Base-by-base conservation (phyloP, 2,329 filamentous ascomycete species). In the Aureobasidium pullulans region DNA sequence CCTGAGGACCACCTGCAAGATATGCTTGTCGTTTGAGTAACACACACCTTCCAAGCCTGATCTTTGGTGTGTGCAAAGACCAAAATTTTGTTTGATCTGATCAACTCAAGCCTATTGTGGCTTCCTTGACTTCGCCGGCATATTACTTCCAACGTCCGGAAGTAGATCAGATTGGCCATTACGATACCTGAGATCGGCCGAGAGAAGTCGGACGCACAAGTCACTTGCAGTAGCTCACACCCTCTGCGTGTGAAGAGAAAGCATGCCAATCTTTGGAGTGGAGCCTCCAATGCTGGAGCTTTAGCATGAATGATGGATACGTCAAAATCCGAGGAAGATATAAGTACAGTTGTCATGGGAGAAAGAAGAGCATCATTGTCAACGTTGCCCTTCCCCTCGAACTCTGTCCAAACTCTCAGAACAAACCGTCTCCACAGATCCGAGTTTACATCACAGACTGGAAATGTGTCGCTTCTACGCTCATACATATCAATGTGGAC, bases 401-500 rank as follows among this genome's bases (percentile, higher is more conserved):
- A 9, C 28, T 8, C 34, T n/a, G 46, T 48, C 9, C 13, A 9
- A 5, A n/a, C 11, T 6, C 3, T 19, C 19, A 7, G n/a, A 11
- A 3, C 8, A 23, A 23, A 2, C 23, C 3, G 23, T 23, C 7
- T 34, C 4, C n/a, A 29, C 11, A 3, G 4, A 2, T 13, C 34
- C 3, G 4, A 47, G n/a, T 11, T 31, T 10, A 19, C 15, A 28
- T 4, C 32, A 49, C 10, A 36, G 2, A 32, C 31, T 23, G 34
- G 11, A 28, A 4, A 78, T 78, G 76, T 77, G 76, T 69, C 75
- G 71, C 66, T 78, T 76, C 67, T 76, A 78, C 66, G 76, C 76
- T 49, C 76, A 78, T 69, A 71, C 68, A 3, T 72, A 78, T 68
- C 66, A 68, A 13, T 78, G 76, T 66, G 75, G 75, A 46, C 76